Percentiles rank a stretch among this genome's conserved stretches.
These are phyloP conservation scores for Phyllosticta citrichinensis DNA, from an alignment of 2,329 filamentous ascomycete species.

Conservation along the genomic window DNA sequence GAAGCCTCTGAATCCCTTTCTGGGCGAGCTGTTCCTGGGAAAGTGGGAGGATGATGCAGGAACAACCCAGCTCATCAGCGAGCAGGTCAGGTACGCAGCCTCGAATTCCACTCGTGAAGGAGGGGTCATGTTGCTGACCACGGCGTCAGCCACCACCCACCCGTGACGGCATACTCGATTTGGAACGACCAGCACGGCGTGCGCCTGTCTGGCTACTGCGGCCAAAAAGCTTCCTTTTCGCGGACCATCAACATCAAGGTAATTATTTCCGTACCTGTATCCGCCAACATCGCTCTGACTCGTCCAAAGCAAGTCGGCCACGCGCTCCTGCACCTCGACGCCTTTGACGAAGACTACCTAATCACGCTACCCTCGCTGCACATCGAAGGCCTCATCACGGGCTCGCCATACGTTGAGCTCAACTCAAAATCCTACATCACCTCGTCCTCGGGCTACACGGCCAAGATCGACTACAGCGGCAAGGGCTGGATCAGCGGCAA, in stretches of 20 bases:
- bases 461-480: slow-evolving; percentile 86
- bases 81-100: slow-evolving; percentile 66
- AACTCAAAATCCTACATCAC: slow-evolving; percentile 77
- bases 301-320: slow-evolving; percentile 64
- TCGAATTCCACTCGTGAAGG: not conserved
- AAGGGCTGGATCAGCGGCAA: slow-evolving; percentile 93
- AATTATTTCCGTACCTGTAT: not conserved
- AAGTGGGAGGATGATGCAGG: slow-evolving; percentile 78
- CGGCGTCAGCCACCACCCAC: slow-evolving; percentile 64
- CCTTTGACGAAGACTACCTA: slow-evolving; percentile 62
- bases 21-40: slow-evolving; percentile 89
- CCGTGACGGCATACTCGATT: slow-evolving; percentile 89
- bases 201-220: slow-evolving; percentile 73
- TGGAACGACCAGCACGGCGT: slow-evolving; percentile 78
- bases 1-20: slow-evolving; percentile 93
- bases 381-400: slow-evolving; percentile 84
- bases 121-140: not conserved
- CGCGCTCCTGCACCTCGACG: slow-evolving; percentile 66
- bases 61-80: slow-evolving; percentile 76
- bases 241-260: slow-evolving; percentile 83
- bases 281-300: not conserved
- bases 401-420: slow-evolving; percentile 81
- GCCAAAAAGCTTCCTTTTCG: slow-evolving; percentile 90
- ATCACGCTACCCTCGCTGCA: slow-evolving; percentile 87
- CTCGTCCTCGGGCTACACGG: slow-evolving; percentile 75